Conservation (phyloP, 306 rosid species). For the Vigna angularis region DNA sequence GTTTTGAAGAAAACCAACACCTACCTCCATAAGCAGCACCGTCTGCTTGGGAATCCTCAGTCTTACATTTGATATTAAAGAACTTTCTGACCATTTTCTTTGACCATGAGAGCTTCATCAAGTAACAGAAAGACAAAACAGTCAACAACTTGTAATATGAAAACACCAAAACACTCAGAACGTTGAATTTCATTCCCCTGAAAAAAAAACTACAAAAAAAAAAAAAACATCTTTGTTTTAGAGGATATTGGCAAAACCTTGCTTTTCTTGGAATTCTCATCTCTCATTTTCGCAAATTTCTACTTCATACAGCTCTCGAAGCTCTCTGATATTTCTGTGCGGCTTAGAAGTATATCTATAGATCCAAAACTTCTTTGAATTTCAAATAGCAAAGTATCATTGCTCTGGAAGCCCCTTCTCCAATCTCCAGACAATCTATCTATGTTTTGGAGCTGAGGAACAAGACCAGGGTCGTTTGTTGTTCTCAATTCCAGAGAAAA, state of each 20-base stretch:
- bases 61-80: constrained; percentile 92
- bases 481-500: constrained; percentile 12
- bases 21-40: constrained; percentile 77
- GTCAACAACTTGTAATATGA: constrained; percentile 43
- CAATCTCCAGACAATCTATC: constrained; percentile 47
- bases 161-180: constrained; percentile 40
- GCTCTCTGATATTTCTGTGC: constrained; percentile 40
- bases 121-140: constrained; percentile 58
- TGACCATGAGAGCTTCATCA: constrained; percentile 97
- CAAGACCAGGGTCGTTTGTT: constrained; percentile 43
- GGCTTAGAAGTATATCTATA: constrained; percentile 40
- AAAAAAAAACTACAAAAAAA: background rate
- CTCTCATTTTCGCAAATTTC: constrained; percentile 76
- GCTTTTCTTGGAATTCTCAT: constrained; percentile 88
- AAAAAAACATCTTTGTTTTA: background rate
- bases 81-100: constrained; percentile 98
- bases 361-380: constrained; percentile 43
- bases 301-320: constrained; percentile 71
- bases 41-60: constrained; percentile 78
- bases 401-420: constrained; percentile 39
- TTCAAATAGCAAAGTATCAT: constrained; percentile 42
- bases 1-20: constrained; percentile 43
- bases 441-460: constrained; percentile 29
- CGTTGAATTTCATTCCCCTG: constrained; percentile 39
- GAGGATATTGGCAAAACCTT: constrained; percentile 69